Base-by-base conservation (phyloP, 2,329 filamentous ascomycete species). In the Epicoccum sorghinum region DNA sequence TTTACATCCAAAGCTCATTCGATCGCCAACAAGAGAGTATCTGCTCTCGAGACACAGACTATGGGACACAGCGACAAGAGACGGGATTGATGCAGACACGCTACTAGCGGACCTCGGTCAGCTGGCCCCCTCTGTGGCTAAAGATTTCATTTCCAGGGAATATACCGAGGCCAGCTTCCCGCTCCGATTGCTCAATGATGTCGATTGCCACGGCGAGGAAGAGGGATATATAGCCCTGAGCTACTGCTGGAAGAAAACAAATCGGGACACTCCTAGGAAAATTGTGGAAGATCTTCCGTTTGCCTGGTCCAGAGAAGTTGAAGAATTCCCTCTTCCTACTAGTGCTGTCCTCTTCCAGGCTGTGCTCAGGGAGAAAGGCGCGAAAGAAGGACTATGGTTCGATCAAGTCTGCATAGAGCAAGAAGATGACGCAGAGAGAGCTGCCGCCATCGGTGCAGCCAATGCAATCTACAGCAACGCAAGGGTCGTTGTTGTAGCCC, bases 381-480 rank as follows among this genome's bases (percentile, higher is more conserved):
- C 66, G 14, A 62, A 64, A 6, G 77, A 79, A 60, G 77, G 77
- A 6, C 52, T 79, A 4, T 79, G 76, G 77, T 76, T 77, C 36
- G 77, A 79, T 55, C 77, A 79, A 55, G 75, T 78, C 7, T 79
- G 75, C 60, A 76, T 79, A 51, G 70, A 78, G 40, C 74, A 78
- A 47, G 70, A 76, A 3, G 70, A 73, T 33, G 72, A 78, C 37
- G 55, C 53, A 1, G 77, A 79, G 55, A 76, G 69, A 39, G 72
- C 69, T 1, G 64, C 70, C n/a, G 68, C 73, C 1, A 73, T 78
- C 50, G 75, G 73, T 18, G 69, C 73, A 1, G 77, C 79, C 63
- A 76, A 78, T 44, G 63, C 68, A 50, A 74, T 79, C 4, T 79
- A 79, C 61, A 62, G 68, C 32, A 77, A 74, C 30, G 77, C 77